Evolutionary conservation across 148 eudicot species (phyloP), one percentile per base, ranked within the genome.

Genomic region (Nyssa sinensis): DNA sequence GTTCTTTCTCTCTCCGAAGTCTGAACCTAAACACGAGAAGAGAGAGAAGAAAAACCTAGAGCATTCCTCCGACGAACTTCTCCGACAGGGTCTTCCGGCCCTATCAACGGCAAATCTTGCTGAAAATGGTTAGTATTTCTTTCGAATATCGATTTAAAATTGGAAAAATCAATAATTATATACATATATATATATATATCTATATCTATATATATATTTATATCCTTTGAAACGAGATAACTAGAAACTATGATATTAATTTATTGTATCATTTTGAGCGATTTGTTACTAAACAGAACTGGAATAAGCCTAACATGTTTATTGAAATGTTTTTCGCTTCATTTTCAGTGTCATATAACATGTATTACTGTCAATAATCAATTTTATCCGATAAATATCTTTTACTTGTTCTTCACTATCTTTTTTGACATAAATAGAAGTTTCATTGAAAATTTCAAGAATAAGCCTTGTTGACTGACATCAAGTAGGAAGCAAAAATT

Each of bases 41-140:
- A 28, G 9, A 25, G 23, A 24, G 27, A 65, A 14, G 23, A 64
- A 37, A 65, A 34, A 44, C 44, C 68, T n/a, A 34, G 51, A 19
- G 16, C 6, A 44, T 64, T 31, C 68, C 24, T 34, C 68, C 68
- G 47, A 44, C 51, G 16, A 44, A 2, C 17, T 3, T 21, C 59
- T n/a, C 25, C 25, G 69, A 7, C 53, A 39, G 16, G 49, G 11
- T 14, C n/a, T 41, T 41, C 70, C 23, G n/a, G 30, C 23, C 7
- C 23, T 8, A 27, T 28, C 23, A 12, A 67, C 70, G 3, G 55
- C 19, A 41, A 67, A 25, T 25, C 55, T 17, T 13, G 55, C 2
- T 27, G n/a, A 27, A 3, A 67, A 67, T 67, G 70, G 70, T 67
- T 41, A 67, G 70, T 44, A 2, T n/a, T 67, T 67, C n/a, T n/a